Evolutionary conservation across 371 early-diverging fungal species (phyloP), one percentile per base, ranked within the genome.

Genomic region (Rhizopus arrhizus): DNA sequence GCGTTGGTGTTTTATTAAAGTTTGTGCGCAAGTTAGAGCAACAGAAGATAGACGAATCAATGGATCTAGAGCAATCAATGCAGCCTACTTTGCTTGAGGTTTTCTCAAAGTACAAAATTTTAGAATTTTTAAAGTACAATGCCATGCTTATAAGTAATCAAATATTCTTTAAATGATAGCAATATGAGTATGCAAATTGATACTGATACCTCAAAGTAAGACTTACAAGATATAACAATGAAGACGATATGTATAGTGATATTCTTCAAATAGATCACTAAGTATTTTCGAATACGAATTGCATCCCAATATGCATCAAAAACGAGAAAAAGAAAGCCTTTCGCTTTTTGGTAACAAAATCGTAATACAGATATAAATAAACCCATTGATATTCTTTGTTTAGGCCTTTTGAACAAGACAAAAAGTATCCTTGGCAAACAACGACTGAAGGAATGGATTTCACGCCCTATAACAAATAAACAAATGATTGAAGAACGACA

Each of bases 281-380:
- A 77, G 83, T 43, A 82, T 92, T 2, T 92, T 92, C 59, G 80
- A 83, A 41, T 75, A 78, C 10, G 89, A 89, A 41, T 53, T 78
- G 0, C 90, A 92, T 56, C 89, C 90, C 7, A 89, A 78, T 53
- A 80, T 84, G 68, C 86, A 84, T 65, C 76, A 67, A 57, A 77
- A 77, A 15, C 62, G 68, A 16, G 62, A 73, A 16, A 89, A 87
- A 65, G 91, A 89, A 63, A 85, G 87, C 8, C 64, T 88, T 0
- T 90, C 91, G 0, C 59, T 90, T 3, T 89, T 83, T 68, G 89
- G 90, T 88, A 77, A 4, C 5, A 11, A n/a, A 6, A 9, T 36
- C 2, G 11, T 36, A 6, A 6, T 36, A 43, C 13, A 28, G 64
- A 60, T 5, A 35, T 0, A 11, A 32, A 5, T 7, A 43, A 43